Conservation (phyloP, 202 grass and related monocot species). For the Hordeum pubiflorum region DNA sequence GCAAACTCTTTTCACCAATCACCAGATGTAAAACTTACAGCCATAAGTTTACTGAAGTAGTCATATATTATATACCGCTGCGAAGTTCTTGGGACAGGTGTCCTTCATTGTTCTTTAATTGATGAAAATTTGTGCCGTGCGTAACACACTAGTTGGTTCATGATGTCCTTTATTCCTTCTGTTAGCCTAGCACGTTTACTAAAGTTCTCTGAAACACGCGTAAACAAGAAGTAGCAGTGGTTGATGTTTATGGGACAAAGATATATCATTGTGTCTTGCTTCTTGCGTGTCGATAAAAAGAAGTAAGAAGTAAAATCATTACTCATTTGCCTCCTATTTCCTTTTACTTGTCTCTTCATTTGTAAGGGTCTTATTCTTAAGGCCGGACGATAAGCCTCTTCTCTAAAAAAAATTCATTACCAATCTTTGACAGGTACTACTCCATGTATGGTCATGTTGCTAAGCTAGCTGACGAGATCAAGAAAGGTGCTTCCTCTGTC, state of each 20-base stretch:
- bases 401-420: too few species aligned
- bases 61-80: neutral
- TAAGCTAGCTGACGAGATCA: slow-evolving; percentile 78
- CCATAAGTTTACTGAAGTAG: neutral
- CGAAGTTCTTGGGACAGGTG: neutral
- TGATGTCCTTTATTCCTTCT: neutral
- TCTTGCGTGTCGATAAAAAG: neutral
- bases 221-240: neutral
- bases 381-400: too few species aligned
- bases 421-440: slow-evolving; percentile 57
- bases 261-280: slow-evolving; percentile 8
- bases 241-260: neutral
- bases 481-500: slow-evolving; percentile 68
- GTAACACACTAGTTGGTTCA: neutral
- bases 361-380: too few species aligned
- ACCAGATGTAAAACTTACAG: neutral
- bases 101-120: neutral
- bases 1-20: neutral
- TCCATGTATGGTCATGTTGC: slow-evolving; percentile 83
- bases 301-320: neutral
- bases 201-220: neutral
- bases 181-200: neutral
- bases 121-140: neutral
- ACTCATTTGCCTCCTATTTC: too few species aligned
- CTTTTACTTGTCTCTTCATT: too few species aligned